phyloP scores from a whole-genome alignment of 257 asterid species.

The Solanum virginianum region DNA sequence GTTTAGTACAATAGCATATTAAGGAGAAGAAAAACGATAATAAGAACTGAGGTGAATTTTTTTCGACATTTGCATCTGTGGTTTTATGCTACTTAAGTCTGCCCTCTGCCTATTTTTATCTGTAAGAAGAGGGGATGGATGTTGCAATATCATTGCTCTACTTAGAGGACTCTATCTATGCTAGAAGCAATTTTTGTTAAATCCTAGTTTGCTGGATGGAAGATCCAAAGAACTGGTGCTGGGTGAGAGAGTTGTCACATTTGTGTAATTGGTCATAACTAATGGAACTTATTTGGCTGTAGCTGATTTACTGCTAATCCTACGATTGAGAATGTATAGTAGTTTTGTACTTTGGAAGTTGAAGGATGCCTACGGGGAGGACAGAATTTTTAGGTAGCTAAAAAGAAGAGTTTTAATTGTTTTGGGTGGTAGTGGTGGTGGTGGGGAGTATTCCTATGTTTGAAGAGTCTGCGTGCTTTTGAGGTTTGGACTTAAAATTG shows the following conservation, averaged over 20 bases:
- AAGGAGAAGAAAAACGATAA: not conserved
- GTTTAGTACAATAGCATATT: not conserved
- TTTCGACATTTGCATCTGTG: not conserved
- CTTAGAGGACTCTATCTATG: not conserved
- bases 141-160: not conserved
- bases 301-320: not conserved
- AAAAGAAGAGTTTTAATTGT: not conserved
- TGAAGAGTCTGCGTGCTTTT: not conserved
- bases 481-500: not conserved
- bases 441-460: not conserved
- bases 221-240: not conserved
- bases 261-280: not conserved
- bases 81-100: not conserved
- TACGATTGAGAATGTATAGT: not conserved
- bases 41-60: not conserved
- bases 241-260: not conserved
- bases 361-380: not conserved
- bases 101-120: not conserved
- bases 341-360: not conserved
- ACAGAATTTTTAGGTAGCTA: not conserved
- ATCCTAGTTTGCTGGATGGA: not conserved
- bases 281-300: not conserved
- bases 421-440: not conserved
- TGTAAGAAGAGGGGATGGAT: not conserved
- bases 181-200: not conserved